Conservation (phyloP, 257 asterid genomes). For the Linderniella brevidens region DNA sequence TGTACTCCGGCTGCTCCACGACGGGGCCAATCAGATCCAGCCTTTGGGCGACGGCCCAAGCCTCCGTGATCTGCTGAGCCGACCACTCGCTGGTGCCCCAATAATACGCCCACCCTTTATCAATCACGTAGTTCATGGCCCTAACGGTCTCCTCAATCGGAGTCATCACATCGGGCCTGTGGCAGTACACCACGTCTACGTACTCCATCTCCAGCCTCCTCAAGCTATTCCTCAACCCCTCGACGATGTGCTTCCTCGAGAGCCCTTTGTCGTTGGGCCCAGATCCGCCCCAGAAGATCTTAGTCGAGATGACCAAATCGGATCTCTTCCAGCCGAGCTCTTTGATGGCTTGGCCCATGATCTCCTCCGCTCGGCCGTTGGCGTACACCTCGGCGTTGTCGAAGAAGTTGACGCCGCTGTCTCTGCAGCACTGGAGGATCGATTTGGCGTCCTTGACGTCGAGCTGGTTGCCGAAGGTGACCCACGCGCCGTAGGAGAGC, state of each 20-base stretch:
- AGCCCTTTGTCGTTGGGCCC: conserved; percentile 95
- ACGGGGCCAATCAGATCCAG: conserved; percentile 87
- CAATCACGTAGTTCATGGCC: conserved; percentile 94
- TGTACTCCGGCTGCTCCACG: conserved; percentile 97
- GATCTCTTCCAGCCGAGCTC: conserved; percentile 95
- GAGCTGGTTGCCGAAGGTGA: conserved; percentile 88
- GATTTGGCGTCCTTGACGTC: conserved; percentile 90
- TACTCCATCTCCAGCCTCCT: conserved; percentile 87
- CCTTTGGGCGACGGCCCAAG: conserved; percentile 78
- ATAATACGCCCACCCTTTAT: conserved; percentile 91
- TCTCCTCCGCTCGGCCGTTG: conserved; percentile 92
- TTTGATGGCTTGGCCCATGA: conserved; percentile 95
- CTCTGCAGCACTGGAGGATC: conserved; percentile 90
- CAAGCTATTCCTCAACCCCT: conserved; percentile 65
- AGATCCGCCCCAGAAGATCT: conserved; percentile 98
- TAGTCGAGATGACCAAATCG: conserved; percentile 75
- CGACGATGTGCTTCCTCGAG: conserved; percentile 76
- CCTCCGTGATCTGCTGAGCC: conserved; percentile 97
- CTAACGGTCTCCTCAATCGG: conserved; percentile 95
- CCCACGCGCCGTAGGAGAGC: conserved; percentile 92
- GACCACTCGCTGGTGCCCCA: conserved; percentile 99
- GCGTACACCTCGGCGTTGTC: conserved; percentile 99
- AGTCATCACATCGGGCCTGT: conserved; percentile 62
- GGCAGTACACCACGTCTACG: conserved; percentile 70
- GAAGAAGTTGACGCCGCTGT: conserved; percentile 82